These are phyloP conservation scores for Yarrowia osloensis DNA, from an alignment of 805 yeast genomes.

Conservation along the genomic window DNA sequence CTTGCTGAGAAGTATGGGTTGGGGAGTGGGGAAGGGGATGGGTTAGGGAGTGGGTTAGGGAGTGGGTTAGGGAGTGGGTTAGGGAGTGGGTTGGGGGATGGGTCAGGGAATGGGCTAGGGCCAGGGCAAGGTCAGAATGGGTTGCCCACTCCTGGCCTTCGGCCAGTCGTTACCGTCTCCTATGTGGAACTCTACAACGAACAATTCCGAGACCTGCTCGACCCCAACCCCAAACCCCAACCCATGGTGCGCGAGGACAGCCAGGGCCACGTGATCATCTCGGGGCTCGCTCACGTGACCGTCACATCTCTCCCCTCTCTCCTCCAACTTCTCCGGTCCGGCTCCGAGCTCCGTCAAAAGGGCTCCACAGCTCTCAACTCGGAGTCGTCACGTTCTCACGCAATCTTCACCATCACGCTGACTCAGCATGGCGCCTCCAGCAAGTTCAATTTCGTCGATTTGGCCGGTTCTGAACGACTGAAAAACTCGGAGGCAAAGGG, in stretches of 20 bases:
- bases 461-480: conserved; percentile 71
- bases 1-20: background rate
- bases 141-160: background rate
- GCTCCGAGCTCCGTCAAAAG: conserved; percentile 57
- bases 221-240: conserved; percentile 31
- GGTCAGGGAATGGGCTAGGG: too few relatives aligned
- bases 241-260: conserved; percentile 56
- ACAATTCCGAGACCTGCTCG: conserved; percentile 50
- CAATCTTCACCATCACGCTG: conserved; percentile 60
- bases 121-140: too few relatives aligned
- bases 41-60: too few relatives aligned
- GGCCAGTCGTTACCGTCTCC: conserved; percentile 43
- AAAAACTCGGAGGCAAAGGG: conserved; percentile 55
- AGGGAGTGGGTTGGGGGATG: too few relatives aligned
- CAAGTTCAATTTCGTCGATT: conserved; percentile 62
- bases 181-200: conserved; percentile 71
- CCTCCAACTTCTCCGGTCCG: conserved; percentile 47
- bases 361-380: conserved; percentile 68
- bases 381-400: conserved; percentile 73
- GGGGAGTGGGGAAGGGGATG: too few relatives aligned
- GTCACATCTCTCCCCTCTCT: conserved; percentile 51
- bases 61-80: too few relatives aligned
- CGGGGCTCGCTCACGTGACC: conserved; percentile 52
- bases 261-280: conserved; percentile 61
- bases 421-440: conserved; percentile 57